These are phyloP conservation scores for Phytopythium delawarense DNA, from an alignment of 352 stramenopile genomes.

Conservation along the genomic window DNA sequence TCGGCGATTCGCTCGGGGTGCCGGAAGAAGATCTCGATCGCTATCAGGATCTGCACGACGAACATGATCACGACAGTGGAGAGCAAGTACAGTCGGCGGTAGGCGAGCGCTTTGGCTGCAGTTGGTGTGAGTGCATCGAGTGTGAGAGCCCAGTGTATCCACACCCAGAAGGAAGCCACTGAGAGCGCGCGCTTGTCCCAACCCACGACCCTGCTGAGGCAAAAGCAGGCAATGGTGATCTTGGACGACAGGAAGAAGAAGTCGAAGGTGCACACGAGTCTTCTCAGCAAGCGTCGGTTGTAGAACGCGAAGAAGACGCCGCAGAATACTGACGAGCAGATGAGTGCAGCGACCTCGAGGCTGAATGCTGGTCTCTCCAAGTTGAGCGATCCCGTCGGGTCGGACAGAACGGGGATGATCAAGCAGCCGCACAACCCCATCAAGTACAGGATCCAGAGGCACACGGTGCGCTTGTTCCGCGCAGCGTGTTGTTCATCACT, in stretches of 20 bases:
- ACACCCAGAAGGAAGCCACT: conserved; percentile 21
- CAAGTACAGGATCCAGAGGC: not conserved
- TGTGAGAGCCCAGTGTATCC: conserved; percentile 28
- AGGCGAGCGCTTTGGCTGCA: conserved; percentile 14
- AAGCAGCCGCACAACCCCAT: not conserved
- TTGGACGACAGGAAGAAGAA: conserved; percentile 25
- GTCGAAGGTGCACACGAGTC: conserved; percentile 26
- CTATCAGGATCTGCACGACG: conserved; percentile 16
- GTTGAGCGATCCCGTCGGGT: not conserved
- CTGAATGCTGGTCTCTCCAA: not conserved
- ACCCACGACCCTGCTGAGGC: conserved; percentile 14
- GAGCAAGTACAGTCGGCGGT: conserved; percentile 16
- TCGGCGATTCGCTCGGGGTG: conserved; percentile 13
- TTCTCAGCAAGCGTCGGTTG: conserved; percentile 15
- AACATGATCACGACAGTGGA: conserved; percentile 11
- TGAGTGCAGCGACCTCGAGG: not conserved
- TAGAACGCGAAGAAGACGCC: conserved; percentile 14
- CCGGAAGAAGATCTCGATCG: conserved; percentile 22
- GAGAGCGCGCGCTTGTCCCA: conserved; percentile 16
- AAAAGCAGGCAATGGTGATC: conserved; percentile 15
- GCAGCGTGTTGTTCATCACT: not conserved
- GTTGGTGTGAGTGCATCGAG: conserved; percentile 26
- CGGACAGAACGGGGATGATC: not conserved
- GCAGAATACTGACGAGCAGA: conserved; percentile 13
- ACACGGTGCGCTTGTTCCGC: not conserved